Evolutionary conservation across 2,329 filamentous ascomycete genomes (phyloP), one percentile per base, ranked within the genome.

Genomic region (Fonsecaea multimorphosa): DNA sequence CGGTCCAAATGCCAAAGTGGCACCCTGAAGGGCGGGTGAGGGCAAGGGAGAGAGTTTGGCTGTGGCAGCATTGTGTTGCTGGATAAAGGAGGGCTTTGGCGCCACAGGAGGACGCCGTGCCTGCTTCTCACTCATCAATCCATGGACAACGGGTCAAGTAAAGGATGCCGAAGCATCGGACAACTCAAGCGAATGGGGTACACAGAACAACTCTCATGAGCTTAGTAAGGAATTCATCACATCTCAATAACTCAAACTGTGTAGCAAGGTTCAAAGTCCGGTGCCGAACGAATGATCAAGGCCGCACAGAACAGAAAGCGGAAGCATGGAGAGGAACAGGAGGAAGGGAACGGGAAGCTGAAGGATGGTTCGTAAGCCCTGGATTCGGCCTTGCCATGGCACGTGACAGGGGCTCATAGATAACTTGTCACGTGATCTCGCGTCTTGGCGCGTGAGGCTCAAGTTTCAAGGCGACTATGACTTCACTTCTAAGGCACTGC

Each of bases 101-200:
- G 71, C 69, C 68, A 71, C 68, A 61, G 68, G 60, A 63, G 70
- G 70, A 68, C 67, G 70, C 70, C 69, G 64, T 63, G 68, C 57
- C 61, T 68, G 64, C 46, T 67, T 68, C 59, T 71, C 69, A 66
- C 40, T 71, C 70, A 72, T 72, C 58, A 68, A 72, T 70, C 66
- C 68, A 72, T 70, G 31, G 63, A 64, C 59, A 61, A 24, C 44
- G 32, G 55, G 44, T 58, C 55, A 54, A 46, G 61, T 22, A 55
- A 16, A 57, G 46, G 62, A 63, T 67, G 65, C 61, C 56, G 54
- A 52, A 58, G 62, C 65, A 69, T 67, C 62, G n/a, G 51, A 44
- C 34, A 19, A 34, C 12, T 40, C 27, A 36, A 64, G 53, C 65
- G 62, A 66, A 57, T 52, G 58, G 44, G 58, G 44, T 11, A 40